Evolutionary conservation across 1,284 basidiomycete genomes (phyloP), one percentile per base, ranked within the genome.

Genomic region (Rhodotorula sp.): DNA sequence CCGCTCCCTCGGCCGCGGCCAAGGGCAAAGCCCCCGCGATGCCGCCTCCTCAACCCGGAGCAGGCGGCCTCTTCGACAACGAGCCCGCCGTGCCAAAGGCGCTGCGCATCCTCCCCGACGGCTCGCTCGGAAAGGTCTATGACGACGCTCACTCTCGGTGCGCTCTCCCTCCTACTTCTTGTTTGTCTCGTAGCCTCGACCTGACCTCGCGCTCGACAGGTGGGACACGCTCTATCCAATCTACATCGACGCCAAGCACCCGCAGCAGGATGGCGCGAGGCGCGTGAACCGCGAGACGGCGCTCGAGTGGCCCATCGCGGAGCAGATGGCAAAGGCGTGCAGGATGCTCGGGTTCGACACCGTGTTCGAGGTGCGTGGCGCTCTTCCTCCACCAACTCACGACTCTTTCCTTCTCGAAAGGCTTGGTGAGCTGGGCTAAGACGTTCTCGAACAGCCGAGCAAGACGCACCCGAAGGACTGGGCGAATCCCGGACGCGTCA

Each of bases 401-500:
- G 0, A 9, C 23, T n/a, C 34, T 34, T 3, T 34, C 34, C 34
- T 34, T 5, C 34, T 34, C 34, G 34, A 34, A 2, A 34, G 34
- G 34, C 34, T 34, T 5, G 34, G 21, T 53, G 52, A 14, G 13
- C 25, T 19, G 41, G n/a, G n/a, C n/a, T n/a, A n/a, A n/a, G n/a
- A n/a, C n/a, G 10, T 45, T 21, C 23, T 10, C n/a, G 17, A 25
- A 23, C 70, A 83, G 82, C 83, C 84, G 16, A 86, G 88, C 80
- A 96, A 94, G 82, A 86, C 87, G 45, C 95, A 98, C 80, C 95
- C 95, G 10, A 87, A 92, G 69, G 95, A 98, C 81, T 97, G 95
- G 94, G 93, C 92, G 80, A 73, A 74, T 64, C 93, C 93, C 0
- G 93, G 93, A 17, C 87, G 95, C 50, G 91, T 97, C 72, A 89